Conservation (phyloP, 768 basidiomycete genomes). For the Kwoniella mangroviensis region DNA sequence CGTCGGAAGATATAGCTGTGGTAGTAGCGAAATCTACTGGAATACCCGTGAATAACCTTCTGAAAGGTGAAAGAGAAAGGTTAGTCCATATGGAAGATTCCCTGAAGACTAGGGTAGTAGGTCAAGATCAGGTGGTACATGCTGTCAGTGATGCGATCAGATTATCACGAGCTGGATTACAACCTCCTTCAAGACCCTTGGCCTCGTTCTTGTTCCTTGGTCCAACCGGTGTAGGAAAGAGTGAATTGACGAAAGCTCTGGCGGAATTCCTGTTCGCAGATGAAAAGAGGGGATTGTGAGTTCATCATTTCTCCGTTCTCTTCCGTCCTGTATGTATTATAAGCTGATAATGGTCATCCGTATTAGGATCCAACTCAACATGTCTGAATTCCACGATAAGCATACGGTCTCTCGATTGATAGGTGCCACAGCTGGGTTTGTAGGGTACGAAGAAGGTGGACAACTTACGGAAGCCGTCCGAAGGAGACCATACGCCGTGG, state of each 20-base stretch:
- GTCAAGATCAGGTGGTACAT: slow-evolving; percentile 85
- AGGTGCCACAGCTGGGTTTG: slow-evolving; percentile 90
- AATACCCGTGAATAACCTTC: slow-evolving; percentile 83
- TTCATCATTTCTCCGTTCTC: slow-evolving; percentile 16
- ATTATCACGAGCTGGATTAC: slow-evolving; percentile 87
- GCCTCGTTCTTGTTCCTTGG: slow-evolving; percentile 83
- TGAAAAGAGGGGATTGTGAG: slow-evolving; percentile 80
- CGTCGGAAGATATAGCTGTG: slow-evolving; percentile 82
- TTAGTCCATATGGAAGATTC: slow-evolving; percentile 90
- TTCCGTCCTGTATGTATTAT: neutral
- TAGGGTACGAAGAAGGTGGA: slow-evolving; percentile 81
- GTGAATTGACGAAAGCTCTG: slow-evolving; percentile 84
- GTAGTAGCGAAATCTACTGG: slow-evolving; percentile 88
- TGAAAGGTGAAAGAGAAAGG: slow-evolving; percentile 88
- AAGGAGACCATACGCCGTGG: slow-evolving; percentile 83
- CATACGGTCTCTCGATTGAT: slow-evolving; percentile 89
- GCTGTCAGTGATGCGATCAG: slow-evolving; percentile 89
- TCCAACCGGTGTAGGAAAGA: slow-evolving; percentile 64
- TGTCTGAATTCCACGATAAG: slow-evolving; percentile 95
- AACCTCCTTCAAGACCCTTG: slow-evolving; percentile 84
- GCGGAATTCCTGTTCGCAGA: slow-evolving; percentile 89
- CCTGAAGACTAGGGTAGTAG: slow-evolving; percentile 75
- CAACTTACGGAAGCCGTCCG: slow-evolving; percentile 92
- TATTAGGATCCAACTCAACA: slow-evolving; percentile 82
- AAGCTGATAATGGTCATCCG: neutral